Conservation (phyloP, 208 protist species). For the Acanthamoeba royreba region DNA sequence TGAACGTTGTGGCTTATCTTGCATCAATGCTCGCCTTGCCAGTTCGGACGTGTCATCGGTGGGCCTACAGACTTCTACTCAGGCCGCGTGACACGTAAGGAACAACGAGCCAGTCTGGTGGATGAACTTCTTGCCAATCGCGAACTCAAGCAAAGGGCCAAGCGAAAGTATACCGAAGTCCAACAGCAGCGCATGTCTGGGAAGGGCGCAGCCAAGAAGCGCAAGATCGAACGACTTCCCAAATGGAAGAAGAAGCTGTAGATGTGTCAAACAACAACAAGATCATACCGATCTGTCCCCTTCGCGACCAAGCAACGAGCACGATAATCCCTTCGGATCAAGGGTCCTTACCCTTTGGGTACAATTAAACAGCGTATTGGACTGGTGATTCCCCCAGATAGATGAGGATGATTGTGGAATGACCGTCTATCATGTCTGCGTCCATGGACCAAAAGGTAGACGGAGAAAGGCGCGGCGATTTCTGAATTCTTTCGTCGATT, state of each 20-base stretch:
- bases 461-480: too few species aligned
- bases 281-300: too few species aligned
- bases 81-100: not conserved
- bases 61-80: constrained; percentile 19
- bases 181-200: not conserved
- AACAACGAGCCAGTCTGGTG: not conserved
- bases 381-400: too few species aligned
- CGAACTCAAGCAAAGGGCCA: not conserved
- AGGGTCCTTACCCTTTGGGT: too few species aligned
- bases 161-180: constrained; percentile 9
- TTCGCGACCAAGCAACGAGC: too few species aligned
- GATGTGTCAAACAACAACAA: not conserved
- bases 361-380: too few species aligned
- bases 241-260: constrained; percentile 1
- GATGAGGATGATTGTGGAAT: too few species aligned
- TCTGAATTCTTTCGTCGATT: too few species aligned
- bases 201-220: not conserved
- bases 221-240: not conserved
- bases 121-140: not conserved
- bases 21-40: not conserved
- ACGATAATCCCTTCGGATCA: too few species aligned
- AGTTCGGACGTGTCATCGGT: not conserved
- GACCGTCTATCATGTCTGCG: too few species aligned
- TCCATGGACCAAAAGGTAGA: too few species aligned
- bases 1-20: not conserved